Evolutionary conservation across 495 filamentous ascomycete genomes (phyloP).

Genomic region (Thozetella sp.): DNA sequence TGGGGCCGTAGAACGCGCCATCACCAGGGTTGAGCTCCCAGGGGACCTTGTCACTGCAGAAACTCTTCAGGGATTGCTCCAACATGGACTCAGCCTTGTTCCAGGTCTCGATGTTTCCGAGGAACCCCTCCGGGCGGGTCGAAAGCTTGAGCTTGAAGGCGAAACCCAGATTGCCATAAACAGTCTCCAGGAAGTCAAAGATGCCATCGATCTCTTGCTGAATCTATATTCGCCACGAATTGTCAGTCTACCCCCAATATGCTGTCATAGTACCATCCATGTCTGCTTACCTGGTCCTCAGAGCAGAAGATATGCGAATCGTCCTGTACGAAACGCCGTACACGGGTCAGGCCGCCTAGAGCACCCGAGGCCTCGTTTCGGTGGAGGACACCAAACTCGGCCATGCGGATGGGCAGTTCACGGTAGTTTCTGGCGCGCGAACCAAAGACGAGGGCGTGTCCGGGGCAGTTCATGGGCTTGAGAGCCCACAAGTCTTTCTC

Average conservation of each 20-base stretch:
- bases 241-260: no score
- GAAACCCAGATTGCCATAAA: conserved; percentile 92
- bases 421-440: conserved; percentile 81
- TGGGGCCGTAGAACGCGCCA: conserved; percentile 95
- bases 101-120: conserved; percentile 89
- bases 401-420: conserved; percentile 86
- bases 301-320: conserved; percentile 94
- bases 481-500: conserved; percentile 87
- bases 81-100: conserved; percentile 80
- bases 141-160: conserved; percentile 96
- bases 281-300: conserved; percentile 67
- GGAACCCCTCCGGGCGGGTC: conserved; percentile 88
- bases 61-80: conserved; percentile 75
- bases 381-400: conserved; percentile 95
- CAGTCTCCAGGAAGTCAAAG: conserved; percentile 81
- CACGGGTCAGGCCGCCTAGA: conserved; percentile 85
- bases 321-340: conserved; percentile 92
- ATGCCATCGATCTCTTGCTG: conserved; percentile 79
- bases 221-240: conserved; percentile 56
- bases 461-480: conserved; percentile 99
- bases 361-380: conserved; percentile 94
- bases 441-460: conserved; percentile 77
- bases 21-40: conserved; percentile 94
- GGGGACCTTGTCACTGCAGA: conserved; percentile 62
- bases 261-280: no score